phyloP scores from a whole-genome alignment of 495 filamentous ascomycete species.

The Penicillium bialowiezense region DNA sequence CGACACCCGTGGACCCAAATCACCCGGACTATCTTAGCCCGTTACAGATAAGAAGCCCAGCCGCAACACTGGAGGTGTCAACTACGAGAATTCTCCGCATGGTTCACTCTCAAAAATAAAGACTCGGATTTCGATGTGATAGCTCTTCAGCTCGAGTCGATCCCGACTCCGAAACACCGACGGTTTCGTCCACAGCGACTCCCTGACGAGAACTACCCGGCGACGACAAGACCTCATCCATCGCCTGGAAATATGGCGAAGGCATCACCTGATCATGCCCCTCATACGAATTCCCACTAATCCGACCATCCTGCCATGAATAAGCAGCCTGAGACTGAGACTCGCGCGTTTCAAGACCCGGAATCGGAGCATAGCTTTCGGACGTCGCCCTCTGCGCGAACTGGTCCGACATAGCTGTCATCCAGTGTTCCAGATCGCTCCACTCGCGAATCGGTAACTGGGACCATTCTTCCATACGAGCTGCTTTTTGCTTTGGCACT shows the following conservation, averaged over 20 bases:
- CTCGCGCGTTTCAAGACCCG: background rate
- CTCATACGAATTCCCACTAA: slow-evolving; percentile 10
- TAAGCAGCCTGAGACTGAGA: slow-evolving; percentile 3
- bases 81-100: too few relatives aligned
- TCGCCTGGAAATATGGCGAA: slow-evolving; percentile 5
- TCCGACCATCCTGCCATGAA: slow-evolving; percentile 11
- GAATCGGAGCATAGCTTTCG: slow-evolving; percentile 1
- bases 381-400: slow-evolving; percentile 7
- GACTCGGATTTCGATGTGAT: slow-evolving; percentile 15
- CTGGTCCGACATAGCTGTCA: slow-evolving; percentile 15
- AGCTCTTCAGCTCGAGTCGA: slow-evolving; percentile 16
- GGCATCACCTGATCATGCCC: slow-evolving; percentile 1
- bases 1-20: too few relatives aligned
- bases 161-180: background rate
- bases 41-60: slow-evolving; percentile 15
- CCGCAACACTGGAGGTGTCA: background rate
- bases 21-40: background rate
- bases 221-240: slow-evolving; percentile 5
- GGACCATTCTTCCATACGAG: slow-evolving; percentile 28
- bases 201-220: background rate
- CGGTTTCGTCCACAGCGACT: slow-evolving; percentile 1
- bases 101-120: slow-evolving; percentile 19
- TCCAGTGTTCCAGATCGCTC: slow-evolving; percentile 21
- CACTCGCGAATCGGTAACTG: slow-evolving; percentile 22
- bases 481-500: slow-evolving; percentile 19